These are phyloP conservation scores for Tetraselmis striata DNA, from an alignment of 139 green algal genomes.

Conservation along the genomic window DNA sequence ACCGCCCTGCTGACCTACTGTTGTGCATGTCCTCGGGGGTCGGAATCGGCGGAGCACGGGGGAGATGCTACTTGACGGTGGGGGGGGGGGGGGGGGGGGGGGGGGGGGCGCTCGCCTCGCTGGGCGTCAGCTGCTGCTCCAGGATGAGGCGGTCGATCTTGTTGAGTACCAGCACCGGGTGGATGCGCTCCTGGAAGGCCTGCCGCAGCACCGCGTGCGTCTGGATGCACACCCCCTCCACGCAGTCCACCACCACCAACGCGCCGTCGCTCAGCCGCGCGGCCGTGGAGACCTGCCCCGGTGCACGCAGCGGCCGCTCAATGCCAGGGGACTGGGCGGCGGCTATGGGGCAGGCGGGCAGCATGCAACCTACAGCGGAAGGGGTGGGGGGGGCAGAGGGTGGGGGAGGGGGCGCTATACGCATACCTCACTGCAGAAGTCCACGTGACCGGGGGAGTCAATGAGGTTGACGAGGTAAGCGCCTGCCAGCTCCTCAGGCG, in stretches of 20 bases:
- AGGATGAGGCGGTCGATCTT: constrained; percentile 94
- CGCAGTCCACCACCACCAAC: constrained; percentile 92
- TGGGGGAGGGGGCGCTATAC: background rate
- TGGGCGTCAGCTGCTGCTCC: constrained; percentile 74
- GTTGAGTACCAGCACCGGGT: constrained; percentile 89
- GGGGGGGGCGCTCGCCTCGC: constrained; percentile 32
- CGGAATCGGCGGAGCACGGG: too few species aligned
- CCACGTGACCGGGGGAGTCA: constrained; percentile 95
- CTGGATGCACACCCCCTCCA: constrained; percentile 98
- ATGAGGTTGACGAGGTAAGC: constrained; percentile 95
- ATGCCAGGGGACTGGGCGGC: too few species aligned
- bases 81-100: too few species aligned
- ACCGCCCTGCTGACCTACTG: too few species aligned
- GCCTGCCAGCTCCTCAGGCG: constrained; percentile 12
- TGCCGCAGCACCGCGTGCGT: constrained; percentile 95
- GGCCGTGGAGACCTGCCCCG: constrained; percentile 72
- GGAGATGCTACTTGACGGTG: too few species aligned
- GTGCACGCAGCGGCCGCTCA: background rate
- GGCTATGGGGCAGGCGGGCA: too few species aligned
- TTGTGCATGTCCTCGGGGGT: too few species aligned
- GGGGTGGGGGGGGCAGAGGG: background rate
- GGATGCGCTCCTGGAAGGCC: constrained; percentile 85
- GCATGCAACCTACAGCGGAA: too few species aligned
- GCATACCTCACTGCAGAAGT: constrained; percentile 94
- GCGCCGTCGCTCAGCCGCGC: constrained; percentile 88